Percentiles rank a stretch among this genome's conserved stretches.
phyloP scores from a whole-genome alignment of 78 protist species.

The Dictyostelium firmibasis region DNA sequence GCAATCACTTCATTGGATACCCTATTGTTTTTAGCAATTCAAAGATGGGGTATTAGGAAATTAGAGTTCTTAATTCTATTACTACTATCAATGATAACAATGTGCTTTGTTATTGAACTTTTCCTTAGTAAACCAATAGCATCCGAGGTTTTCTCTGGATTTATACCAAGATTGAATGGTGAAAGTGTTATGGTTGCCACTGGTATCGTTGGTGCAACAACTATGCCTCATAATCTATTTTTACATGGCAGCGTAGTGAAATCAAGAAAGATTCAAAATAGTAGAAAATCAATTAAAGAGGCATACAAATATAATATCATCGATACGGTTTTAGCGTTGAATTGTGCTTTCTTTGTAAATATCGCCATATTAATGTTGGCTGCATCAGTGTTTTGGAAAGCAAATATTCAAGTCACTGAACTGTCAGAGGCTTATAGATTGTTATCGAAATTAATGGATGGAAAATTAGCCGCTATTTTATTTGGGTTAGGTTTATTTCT shows the following conservation, averaged over 20 bases:
- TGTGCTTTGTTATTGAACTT: conserved; percentile 46
- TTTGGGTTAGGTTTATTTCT: conserved; percentile 86
- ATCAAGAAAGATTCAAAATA: conserved; percentile 22
- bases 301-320: conserved; percentile 78
- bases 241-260: conserved; percentile 80
- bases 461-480: background rate
- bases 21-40: conserved; percentile 73
- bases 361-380: conserved; percentile 41
- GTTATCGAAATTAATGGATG: background rate
- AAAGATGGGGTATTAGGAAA: conserved; percentile 71
- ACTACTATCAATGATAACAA: background rate
- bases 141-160: conserved; percentile 51
- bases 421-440: conserved; percentile 9
- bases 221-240: conserved; percentile 92
- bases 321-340: conserved; percentile 76
- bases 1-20: conserved; percentile 84
- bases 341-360: conserved; percentile 79
- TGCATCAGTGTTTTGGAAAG: conserved; percentile 13
- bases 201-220: conserved; percentile 87
- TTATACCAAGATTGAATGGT: conserved; percentile 55
- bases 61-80: conserved; percentile 16
- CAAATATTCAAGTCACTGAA: background rate
- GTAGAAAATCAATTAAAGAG: background rate
- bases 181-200: conserved; percentile 67
- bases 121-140: conserved; percentile 51